A percentile compares a stretch with the other conserved stretches of the same genome.
These are phyloP conservation scores for Naganishia kalamii DNA, from an alignment of 768 basidiomycete species.

Conservation along the genomic window DNA sequence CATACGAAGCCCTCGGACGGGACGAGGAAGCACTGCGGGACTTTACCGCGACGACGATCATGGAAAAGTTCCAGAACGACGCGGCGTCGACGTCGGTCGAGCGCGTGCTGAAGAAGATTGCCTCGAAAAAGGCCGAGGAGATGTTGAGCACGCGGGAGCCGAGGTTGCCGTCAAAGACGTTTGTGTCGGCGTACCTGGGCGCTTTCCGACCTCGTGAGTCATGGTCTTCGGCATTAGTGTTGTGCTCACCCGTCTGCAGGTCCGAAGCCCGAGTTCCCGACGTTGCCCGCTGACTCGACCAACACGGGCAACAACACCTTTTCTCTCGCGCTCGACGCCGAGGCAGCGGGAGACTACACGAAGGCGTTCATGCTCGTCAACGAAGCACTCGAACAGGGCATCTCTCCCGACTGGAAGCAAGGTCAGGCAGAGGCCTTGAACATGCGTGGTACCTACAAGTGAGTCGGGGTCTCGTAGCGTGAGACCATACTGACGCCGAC, in stretches of 20 bases:
- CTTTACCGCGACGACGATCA: slow-evolving; percentile 91
- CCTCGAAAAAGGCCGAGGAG: slow-evolving; percentile 64
- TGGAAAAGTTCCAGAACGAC: slow-evolving; percentile 85
- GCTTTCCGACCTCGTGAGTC: slow-evolving; percentile 83
- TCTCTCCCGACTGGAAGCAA: slow-evolving; percentile 62
- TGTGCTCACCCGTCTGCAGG: slow-evolving; percentile 48
- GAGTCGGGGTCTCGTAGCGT: slow-evolving; percentile 36
- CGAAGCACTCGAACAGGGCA: slow-evolving; percentile 78
- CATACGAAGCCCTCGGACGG: slow-evolving; percentile 68
- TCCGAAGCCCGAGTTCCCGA: slow-evolving; percentile 65
- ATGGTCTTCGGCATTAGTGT: neutral
- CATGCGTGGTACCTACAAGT: slow-evolving; percentile 94
- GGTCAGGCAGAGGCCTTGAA: slow-evolving; percentile 79
- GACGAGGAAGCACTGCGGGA: slow-evolving; percentile 76
- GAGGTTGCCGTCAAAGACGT: slow-evolving; percentile 77
- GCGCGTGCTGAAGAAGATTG: slow-evolving; percentile 78
- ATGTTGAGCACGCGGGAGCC: slow-evolving; percentile 72
- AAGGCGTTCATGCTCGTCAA: slow-evolving; percentile 73
- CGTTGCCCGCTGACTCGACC: slow-evolving; percentile 55
- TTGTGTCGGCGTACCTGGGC: slow-evolving; percentile 91
- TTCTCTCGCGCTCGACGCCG: slow-evolving; percentile 69
- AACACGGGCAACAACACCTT: slow-evolving; percentile 71
- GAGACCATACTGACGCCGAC: neutral
- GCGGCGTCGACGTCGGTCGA: slow-evolving; percentile 73
- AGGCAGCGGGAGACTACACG: slow-evolving; percentile 73